phyloP scores from a whole-genome alignment of 257 asterid species.

The Gentiana dahurica region DNA sequence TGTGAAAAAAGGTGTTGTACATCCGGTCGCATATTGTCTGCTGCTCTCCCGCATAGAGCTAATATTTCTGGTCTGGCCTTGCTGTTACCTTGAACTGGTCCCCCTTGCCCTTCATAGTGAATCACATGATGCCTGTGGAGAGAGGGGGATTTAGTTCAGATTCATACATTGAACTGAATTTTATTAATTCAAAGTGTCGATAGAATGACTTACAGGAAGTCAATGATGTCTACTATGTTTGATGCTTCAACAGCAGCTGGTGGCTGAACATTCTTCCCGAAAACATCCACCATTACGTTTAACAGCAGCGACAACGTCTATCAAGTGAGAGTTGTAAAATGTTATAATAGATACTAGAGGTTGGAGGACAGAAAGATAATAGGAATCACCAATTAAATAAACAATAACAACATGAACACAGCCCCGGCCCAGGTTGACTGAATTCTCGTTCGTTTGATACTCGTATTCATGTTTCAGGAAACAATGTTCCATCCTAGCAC shows the following conservation, averaged over 20 bases:
- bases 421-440: no score
- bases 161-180: no score
- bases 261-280: slow-evolving; percentile 74
- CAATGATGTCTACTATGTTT: slow-evolving; percentile 76
- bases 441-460: no score
- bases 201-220: slow-evolving; percentile 54
- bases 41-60: slow-evolving; percentile 67
- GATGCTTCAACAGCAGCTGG: slow-evolving; percentile 66
- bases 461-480: no score
- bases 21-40: slow-evolving; percentile 77
- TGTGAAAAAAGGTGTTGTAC: slow-evolving; percentile 79
- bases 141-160: no score
- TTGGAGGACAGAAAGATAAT: not conserved
- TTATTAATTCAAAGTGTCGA: no score
- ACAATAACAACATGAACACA: not conserved
- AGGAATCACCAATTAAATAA: not conserved
- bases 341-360: not conserved
- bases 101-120: slow-evolving; percentile 94
- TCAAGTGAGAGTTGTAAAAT: not conserved
- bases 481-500: no score
- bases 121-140: slow-evolving; percentile 63
- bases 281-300: slow-evolving; percentile 69
- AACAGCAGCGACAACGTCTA: slow-evolving; percentile 71
- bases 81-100: slow-evolving; percentile 81
- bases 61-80: slow-evolving; percentile 74